Evolutionary conservation across 2,329 filamentous ascomycete species (phyloP).

Genomic region (Aspergillus niger): DNA sequence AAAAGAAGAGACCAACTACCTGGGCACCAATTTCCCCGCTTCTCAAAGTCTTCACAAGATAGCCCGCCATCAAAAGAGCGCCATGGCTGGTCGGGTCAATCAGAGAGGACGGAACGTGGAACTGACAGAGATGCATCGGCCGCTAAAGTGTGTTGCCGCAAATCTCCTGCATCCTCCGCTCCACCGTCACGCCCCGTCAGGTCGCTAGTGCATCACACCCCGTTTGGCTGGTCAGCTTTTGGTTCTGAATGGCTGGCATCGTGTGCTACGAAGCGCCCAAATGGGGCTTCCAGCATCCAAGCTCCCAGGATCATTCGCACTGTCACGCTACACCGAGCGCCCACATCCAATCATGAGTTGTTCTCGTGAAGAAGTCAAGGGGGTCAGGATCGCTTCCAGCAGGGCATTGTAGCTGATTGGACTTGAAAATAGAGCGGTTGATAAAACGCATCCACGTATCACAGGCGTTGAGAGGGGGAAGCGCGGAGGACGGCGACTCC

Average conservation of each 20-base stretch:
- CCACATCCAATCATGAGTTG: slow-evolving; percentile 16
- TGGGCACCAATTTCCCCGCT: slow-evolving; percentile 6
- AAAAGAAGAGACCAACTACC: neutral
- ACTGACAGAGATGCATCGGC: slow-evolving; percentile 16
- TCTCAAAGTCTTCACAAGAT: slow-evolving; percentile 16
- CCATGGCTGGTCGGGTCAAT: slow-evolving; percentile 11
- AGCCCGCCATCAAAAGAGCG: slow-evolving; percentile 3
- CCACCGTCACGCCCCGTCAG: slow-evolving; percentile 22
- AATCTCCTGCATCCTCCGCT: slow-evolving; percentile 22
- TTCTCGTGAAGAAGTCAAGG: slow-evolving; percentile 22
- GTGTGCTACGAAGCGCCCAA: slow-evolving; percentile 15
- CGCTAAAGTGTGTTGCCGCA: slow-evolving; percentile 24
- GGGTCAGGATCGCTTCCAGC: neutral
- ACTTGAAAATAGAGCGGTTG: slow-evolving; percentile 7
- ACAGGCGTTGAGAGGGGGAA: slow-evolving; percentile 3
- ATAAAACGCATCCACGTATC: slow-evolving; percentile 15
- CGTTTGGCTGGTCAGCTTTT: slow-evolving; percentile 9
- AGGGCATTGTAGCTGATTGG: slow-evolving; percentile 17
- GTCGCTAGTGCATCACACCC: slow-evolving; percentile 11
- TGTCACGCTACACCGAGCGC: neutral
- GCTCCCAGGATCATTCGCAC: neutral
- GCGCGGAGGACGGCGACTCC: slow-evolving; percentile 5
- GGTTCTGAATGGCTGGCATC: slow-evolving; percentile 8
- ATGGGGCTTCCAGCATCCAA: slow-evolving; percentile 11
- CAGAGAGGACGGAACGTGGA: slow-evolving; percentile 12